phyloP scores from a whole-genome alignment of 1,139 yeast species.

The Starmera stellimalicola region DNA sequence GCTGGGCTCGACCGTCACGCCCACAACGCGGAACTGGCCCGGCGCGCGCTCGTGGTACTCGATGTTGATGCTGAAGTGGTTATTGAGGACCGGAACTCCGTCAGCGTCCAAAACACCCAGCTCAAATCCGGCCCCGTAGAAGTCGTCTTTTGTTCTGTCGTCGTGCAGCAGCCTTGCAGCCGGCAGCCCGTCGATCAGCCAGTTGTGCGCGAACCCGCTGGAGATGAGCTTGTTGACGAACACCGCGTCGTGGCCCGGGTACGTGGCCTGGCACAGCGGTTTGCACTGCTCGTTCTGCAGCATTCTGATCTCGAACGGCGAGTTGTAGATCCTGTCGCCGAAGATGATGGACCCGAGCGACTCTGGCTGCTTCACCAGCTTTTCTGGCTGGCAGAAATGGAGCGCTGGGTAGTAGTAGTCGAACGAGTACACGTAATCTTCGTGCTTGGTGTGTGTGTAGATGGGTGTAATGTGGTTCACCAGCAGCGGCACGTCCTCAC shows the following conservation, averaged over 20 bases:
- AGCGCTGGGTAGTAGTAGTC: conserved; percentile 83
- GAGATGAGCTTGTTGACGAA: conserved; percentile 72
- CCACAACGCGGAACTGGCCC: conserved; percentile 76
- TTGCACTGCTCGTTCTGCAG: conserved; percentile 61
- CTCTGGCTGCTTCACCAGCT: conserved; percentile 62
- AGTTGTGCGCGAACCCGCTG: conserved; percentile 80
- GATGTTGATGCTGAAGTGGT: conserved; percentile 69
- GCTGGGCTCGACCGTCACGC: conserved; percentile 66
- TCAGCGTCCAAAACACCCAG: conserved; percentile 56
- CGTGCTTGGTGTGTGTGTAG: conserved; percentile 35
- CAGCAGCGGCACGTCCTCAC: conserved; percentile 63
- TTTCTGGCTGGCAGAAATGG: conserved; percentile 73
- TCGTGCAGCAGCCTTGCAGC: conserved; percentile 62
- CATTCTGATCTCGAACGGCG: conserved; percentile 81
- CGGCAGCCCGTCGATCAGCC: conserved; percentile 94
- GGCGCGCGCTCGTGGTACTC: conserved; percentile 78
- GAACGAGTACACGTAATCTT: conserved; percentile 57
- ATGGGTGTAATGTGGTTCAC: conserved; percentile 86
- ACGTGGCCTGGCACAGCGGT: conserved; percentile 47
- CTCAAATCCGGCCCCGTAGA: conserved; percentile 75
- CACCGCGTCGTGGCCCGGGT: conserved; percentile 55
- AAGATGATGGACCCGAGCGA: conserved; percentile 87
- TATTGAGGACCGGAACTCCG: conserved; percentile 47
- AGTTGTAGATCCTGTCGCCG: conserved; percentile 91
- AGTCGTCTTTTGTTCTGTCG: conserved; percentile 44